Conservation (phyloP, 768 basidiomycete species). For the Russula griseocarnosa region DNA sequence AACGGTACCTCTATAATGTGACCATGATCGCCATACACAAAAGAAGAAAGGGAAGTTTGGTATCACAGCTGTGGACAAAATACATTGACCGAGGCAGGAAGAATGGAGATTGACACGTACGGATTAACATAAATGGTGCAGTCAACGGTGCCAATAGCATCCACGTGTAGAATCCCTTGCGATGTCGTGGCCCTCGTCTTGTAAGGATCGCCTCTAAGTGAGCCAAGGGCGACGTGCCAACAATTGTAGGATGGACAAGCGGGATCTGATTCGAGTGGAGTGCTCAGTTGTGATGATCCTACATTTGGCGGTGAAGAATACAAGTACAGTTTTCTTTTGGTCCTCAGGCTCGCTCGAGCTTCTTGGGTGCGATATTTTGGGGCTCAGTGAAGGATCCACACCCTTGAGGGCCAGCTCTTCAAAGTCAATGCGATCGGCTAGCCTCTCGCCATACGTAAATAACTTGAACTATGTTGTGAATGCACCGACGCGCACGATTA, state of each 20-base stretch:
- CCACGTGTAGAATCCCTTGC: conserved; percentile 63
- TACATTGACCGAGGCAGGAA: neutral
- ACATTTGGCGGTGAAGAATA: neutral
- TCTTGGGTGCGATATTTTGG: conserved; percentile 33
- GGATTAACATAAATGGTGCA: conserved; percentile 71
- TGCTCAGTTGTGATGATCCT: conserved; percentile 1
- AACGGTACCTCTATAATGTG: conserved; percentile 66
- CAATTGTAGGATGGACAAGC: conserved; percentile 49
- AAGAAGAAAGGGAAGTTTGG: conserved; percentile 86
- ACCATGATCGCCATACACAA: conserved; percentile 81
- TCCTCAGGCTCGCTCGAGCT: conserved; percentile 18
- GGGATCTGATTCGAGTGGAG: conserved; percentile 45
- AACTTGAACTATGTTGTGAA: conserved; percentile 47
- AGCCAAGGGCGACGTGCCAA: conserved; percentile 36
- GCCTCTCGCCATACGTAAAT: conserved; percentile 60
- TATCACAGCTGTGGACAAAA: conserved; percentile 53
- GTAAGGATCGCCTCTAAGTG: conserved; percentile 52
- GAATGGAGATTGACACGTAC: conserved; percentile 41
- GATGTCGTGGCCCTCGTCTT: conserved; percentile 58
- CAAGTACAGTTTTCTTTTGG: conserved; percentile 19
- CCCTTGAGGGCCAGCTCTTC: conserved; percentile 75
- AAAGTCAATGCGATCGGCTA: conserved; percentile 71
- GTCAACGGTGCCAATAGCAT: conserved; percentile 64
- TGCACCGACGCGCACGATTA: neutral
- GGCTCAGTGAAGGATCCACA: conserved; percentile 65